A percentile compares a stretch with the other conserved stretches of the same genome.
phyloP scores from a whole-genome alignment of 164 flowering plant genomes.

The Liquidambar formosana region DNA sequence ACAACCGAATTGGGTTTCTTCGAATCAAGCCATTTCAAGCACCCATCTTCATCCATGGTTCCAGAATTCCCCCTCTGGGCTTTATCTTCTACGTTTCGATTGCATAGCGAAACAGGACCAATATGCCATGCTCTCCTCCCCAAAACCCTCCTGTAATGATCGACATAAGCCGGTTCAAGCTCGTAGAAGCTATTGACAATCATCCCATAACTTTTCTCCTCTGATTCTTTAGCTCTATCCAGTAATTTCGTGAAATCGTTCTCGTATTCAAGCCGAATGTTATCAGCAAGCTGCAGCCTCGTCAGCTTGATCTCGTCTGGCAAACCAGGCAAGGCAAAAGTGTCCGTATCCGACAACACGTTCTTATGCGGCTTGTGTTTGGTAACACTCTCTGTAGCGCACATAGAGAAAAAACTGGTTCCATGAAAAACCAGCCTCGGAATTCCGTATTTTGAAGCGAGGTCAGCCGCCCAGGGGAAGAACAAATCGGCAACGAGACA shows the following conservation, averaged over 20 bases:
- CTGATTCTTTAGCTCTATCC: too few species aligned
- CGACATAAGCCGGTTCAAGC: too few species aligned
- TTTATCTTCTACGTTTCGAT: constrained; percentile 14
- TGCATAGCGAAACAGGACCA: constrained; percentile 29
- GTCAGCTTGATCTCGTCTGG: constrained; percentile 37
- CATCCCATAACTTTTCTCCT: too few species aligned
- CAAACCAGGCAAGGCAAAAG: constrained; percentile 42
- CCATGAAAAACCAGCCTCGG: constrained; percentile 59
- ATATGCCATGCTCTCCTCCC: constrained; percentile 33
- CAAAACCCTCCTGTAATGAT: constrained; percentile 4
- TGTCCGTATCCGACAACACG: constrained; percentile 37
- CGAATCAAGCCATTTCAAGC: too few species aligned
- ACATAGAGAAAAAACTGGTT: constrained; percentile 36
- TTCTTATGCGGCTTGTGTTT: constrained; percentile 31
- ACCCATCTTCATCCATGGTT: too few species aligned
- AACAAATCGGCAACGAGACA: constrained; percentile 58
- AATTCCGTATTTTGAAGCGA: constrained; percentile 37
- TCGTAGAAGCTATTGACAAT: too few species aligned
- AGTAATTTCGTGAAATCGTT: too few species aligned
- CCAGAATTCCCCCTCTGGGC: too few species aligned
- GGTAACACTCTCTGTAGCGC: constrained; percentile 19
- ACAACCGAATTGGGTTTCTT: too few species aligned
- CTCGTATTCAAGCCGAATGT: too few species aligned
- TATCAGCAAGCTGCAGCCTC: constrained; percentile 5
- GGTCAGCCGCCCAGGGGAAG: constrained; percentile 54